Evolutionary conservation across 1,139 yeast genomes (phyloP).

Genomic region (Kazachstania sp.): DNA sequence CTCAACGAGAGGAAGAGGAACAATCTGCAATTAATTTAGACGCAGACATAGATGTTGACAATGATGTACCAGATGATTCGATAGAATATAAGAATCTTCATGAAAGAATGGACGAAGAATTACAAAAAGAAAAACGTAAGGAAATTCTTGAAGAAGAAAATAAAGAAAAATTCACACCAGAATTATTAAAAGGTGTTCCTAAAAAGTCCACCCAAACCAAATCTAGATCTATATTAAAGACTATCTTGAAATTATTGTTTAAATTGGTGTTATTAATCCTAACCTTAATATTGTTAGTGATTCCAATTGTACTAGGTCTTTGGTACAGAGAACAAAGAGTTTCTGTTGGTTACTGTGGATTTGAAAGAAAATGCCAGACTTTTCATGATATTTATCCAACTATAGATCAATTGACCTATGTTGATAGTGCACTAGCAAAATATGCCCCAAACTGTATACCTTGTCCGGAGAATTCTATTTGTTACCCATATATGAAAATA

Average conservation of each 20-base stretch:
- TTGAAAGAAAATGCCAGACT: slow-evolving; percentile 35
- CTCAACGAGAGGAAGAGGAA: slow-evolving; percentile 8
- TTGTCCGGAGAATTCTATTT: slow-evolving; percentile 78
- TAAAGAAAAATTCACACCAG: neutral
- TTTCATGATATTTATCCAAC: slow-evolving; percentile 15
- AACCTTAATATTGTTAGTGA: slow-evolving; percentile 11
- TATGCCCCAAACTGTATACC: slow-evolving; percentile 56
- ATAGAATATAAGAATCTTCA: neutral
- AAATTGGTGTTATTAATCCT: slow-evolving; percentile 9
- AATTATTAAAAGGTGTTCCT: neutral
- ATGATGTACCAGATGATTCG: neutral
- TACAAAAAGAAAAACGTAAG: neutral
- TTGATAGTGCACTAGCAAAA: slow-evolving; percentile 16
- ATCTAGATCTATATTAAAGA: neutral
- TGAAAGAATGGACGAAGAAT: neutral
- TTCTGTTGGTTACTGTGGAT: slow-evolving; percentile 61
- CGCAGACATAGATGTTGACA: neutral
- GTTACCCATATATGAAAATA: slow-evolving; percentile 50
- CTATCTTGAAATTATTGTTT: neutral
- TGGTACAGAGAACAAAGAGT: slow-evolving; percentile 59
- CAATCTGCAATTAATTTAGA: neutral
- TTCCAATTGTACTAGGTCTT: slow-evolving; percentile 33
- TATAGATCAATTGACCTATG: slow-evolving; percentile 7
- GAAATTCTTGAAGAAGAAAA: neutral
- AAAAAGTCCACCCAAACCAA: neutral